Evolutionary conservation across 2,329 filamentous ascomycete genomes (phyloP).

Genomic region (Talaromyces sp.): DNA sequence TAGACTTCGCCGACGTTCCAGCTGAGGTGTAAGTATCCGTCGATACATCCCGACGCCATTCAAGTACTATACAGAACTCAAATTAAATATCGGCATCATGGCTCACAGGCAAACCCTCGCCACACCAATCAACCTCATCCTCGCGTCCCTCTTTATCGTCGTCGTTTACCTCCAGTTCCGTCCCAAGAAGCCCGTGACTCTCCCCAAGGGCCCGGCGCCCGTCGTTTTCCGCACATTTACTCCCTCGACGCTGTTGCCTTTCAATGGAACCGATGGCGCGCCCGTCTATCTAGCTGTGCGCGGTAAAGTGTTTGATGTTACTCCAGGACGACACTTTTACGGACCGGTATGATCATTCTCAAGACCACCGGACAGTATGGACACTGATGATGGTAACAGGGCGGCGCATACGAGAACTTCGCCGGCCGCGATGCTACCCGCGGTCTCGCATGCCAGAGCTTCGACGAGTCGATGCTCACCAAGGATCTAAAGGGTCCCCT

Average conservation of each 20-base stretch:
- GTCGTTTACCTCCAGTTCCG: slow-evolving; percentile 58
- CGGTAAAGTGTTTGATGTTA: slow-evolving; percentile 88
- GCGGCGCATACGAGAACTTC: slow-evolving; percentile 93
- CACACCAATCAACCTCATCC: slow-evolving; percentile 62
- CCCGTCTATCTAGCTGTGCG: slow-evolving; percentile 91
- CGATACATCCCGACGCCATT: not conserved
- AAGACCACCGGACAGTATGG: not conserved
- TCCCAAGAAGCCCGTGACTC: slow-evolving; percentile 50
- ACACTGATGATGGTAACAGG: slow-evolving; percentile 38
- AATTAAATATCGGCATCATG: slow-evolving; percentile 10
- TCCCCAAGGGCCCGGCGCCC: slow-evolving; percentile 59
- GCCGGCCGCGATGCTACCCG: slow-evolving; percentile 87
- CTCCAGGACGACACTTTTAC: slow-evolving; percentile 86
- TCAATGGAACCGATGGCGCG: slow-evolving; percentile 70
- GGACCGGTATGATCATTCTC: slow-evolving; percentile 59
- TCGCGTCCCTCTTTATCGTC: slow-evolving; percentile 58
- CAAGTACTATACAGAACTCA: not conserved
- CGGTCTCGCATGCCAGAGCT: slow-evolving; percentile 85
- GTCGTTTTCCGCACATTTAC: slow-evolving; percentile 85
- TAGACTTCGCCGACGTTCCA: slow-evolving; percentile 28
- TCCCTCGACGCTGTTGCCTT: slow-evolving; percentile 78
- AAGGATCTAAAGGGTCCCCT: slow-evolving; percentile 82
- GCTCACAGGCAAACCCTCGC: slow-evolving; percentile 52
- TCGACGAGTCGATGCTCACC: slow-evolving; percentile 93
- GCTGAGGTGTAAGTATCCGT: slow-evolving; percentile 38